Evolutionary conservation across 164 flowering plant species (phyloP).

Genomic region (Chimonanthus praecox): DNA sequence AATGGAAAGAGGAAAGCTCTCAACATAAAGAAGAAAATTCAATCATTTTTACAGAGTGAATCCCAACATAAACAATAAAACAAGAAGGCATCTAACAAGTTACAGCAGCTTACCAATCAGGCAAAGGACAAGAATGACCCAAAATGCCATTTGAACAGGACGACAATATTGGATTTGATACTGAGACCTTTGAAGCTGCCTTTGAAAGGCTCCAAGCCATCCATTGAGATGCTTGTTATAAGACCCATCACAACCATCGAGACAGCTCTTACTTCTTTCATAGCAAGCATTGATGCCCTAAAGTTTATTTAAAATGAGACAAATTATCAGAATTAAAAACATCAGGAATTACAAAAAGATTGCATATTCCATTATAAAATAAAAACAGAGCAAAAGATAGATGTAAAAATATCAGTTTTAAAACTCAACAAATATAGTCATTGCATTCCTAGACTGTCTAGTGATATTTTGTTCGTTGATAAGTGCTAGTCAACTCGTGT

Average conservation of each 20-base stretch:
- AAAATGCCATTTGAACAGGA: conserved; percentile 43
- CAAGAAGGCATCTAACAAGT: neutral
- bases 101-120: conserved; percentile 49
- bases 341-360: neutral
- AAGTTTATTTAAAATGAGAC: no score
- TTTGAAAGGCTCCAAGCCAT: conserved; percentile 75
- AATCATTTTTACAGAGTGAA: neutral
- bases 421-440: no score
- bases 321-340: neutral
- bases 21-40: neutral
- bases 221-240: conserved; percentile 72
- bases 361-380: no score
- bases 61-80: neutral
- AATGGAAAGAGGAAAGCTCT: neutral
- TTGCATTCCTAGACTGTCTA: no score
- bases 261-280: conserved; percentile 67
- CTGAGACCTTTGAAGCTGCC: conserved; percentile 82
- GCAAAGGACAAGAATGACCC: conserved; percentile 39
- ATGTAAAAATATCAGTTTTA: no score
- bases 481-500: neutral
- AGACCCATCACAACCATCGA: conserved; percentile 39
- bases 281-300: conserved; percentile 54
- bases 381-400: no score
- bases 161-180: conserved; percentile 77
- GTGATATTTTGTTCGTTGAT: no score